Evolutionary conservation across 257 asterid genomes (phyloP), one percentile per base, ranked within the genome.

Genomic region (Rehmannia glutinosa): DNA sequence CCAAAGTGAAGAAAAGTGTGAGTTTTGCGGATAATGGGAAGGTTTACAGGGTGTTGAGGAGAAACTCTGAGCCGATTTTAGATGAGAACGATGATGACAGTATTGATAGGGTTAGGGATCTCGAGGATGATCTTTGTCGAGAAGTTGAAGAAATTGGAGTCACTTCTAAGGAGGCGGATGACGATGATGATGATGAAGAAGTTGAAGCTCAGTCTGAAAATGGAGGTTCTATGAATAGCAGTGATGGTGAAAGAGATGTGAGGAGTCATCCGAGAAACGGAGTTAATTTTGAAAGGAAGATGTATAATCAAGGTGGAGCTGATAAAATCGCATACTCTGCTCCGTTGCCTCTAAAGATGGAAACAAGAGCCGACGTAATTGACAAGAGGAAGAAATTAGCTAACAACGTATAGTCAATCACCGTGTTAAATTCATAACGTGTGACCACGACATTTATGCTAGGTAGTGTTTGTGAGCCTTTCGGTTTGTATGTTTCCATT

Each of bases 341-440:
- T 30, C 92, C 85, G 17, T 64, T 81, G 73, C 87, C 92, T 39
- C 65, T 62, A 67, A 81, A 66, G 78, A 83, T 75, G 83, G 93
- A 83, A 74, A 47, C 60, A 7, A 77, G 78, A 68, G 69, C 73
- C 17, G 75, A 66, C 56, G 38, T 35, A 19, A 46, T 68, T 61
- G 78, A 58, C 52, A 71, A 58, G 68, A 79, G 78, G 66, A 78
- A 60, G 75, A 72, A 33, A 46, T 9, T 15, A 30, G 77, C 59
- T 66, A 23, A 24, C 25, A 20, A 21, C 24, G n/a, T 41, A 1
- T 19, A 10, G 43, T 33, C 1, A 10, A 50, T 64, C 66, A 16
- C 23, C 20, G 47, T 51, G 46, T 17, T 20, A n/a, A n/a, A n/a
- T n/a, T n/a, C n/a, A n/a, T n/a, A n/a, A n/a, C n/a, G 49, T 64